Evolutionary conservation across 768 basidiomycete genomes (phyloP).

Genomic region (Gyrodon lividus): DNA sequence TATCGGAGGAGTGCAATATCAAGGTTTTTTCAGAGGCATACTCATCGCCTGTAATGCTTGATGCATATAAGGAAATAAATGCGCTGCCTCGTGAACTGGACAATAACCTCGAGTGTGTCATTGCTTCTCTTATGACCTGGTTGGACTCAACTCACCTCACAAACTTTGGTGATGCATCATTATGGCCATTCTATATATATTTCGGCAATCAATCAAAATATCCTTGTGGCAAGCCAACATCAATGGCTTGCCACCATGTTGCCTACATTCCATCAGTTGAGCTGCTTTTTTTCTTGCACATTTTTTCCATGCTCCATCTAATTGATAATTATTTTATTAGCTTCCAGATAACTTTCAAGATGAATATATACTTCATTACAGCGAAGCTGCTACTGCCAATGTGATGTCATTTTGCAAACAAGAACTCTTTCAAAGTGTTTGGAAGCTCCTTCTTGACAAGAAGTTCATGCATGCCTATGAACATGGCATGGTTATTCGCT

Average conservation of each 20-base stretch:
- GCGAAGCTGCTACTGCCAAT: not conserved
- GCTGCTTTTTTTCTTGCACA: not conserved
- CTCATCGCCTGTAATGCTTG: not conserved
- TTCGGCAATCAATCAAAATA: slow-evolving; percentile 14
- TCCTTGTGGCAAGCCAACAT: slow-evolving; percentile 6
- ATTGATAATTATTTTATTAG: not conserved
- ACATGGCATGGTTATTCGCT: slow-evolving; percentile 21
- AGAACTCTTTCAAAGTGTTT: slow-evolving; percentile 20
- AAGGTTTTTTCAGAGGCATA: not conserved
- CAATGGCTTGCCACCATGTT: slow-evolving; percentile 9
- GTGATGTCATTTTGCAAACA: slow-evolving; percentile 12
- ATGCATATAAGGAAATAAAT: not conserved
- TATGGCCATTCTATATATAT: slow-evolving; percentile 16
- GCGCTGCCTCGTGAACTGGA: slow-evolving; percentile 1
- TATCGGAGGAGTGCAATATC: not conserved
- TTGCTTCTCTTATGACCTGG: slow-evolving; percentile 20
- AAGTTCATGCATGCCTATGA: slow-evolving; percentile 21
- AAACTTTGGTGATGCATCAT: not conserved
- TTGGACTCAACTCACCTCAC: slow-evolving; percentile 23
- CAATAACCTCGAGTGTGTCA: slow-evolving; percentile 3
- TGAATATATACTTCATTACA: not conserved
- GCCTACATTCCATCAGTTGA: slow-evolving; percentile 12
- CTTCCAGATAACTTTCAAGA: slow-evolving; percentile 4
- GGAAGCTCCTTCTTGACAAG: slow-evolving; percentile 20
- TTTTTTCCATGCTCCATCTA: slow-evolving; percentile 2